Evolutionary conservation across 495 filamentous ascomycete species (phyloP).

Genomic region (Penicillium waksmanii): DNA sequence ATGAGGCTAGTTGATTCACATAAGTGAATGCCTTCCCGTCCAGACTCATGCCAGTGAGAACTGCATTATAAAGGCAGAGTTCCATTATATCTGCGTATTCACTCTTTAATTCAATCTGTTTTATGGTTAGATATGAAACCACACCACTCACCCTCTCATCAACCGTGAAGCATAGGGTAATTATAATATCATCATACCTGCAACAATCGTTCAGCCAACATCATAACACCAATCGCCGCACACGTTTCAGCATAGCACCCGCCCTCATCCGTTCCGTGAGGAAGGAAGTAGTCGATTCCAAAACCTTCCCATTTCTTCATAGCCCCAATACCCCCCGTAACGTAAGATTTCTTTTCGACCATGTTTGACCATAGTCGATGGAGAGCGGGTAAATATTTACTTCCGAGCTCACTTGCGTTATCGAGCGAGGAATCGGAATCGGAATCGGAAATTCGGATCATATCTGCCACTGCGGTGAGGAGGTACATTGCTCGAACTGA

Average conservation of each 20-base stretch:
- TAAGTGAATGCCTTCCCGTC: constrained; percentile 55
- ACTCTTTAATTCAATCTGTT: constrained; percentile 50
- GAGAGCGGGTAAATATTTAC: constrained; percentile 34
- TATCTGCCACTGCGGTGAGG: constrained; percentile 44
- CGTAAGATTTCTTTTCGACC: constrained; percentile 61
- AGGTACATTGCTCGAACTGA: constrained; percentile 64
- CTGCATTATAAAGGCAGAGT: constrained; percentile 61
- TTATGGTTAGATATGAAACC: constrained; percentile 5
- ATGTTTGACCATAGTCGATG: constrained; percentile 59
- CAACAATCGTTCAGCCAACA: constrained; percentile 58
- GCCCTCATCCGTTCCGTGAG: constrained; percentile 58
- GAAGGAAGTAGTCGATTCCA: constrained; percentile 61
- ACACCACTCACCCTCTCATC: background rate
- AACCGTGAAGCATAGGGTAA: background rate
- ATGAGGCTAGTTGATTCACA: constrained; percentile 59
- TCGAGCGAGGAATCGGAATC: constrained; percentile 23
- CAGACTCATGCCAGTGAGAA: constrained; percentile 54
- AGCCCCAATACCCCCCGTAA: constrained; percentile 63
- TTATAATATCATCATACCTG: constrained; percentile 32
- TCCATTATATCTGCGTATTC: constrained; percentile 63
- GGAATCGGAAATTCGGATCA: constrained; percentile 27
- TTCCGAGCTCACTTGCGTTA: constrained; percentile 18
- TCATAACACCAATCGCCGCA: constrained; percentile 62
- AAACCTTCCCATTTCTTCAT: constrained; percentile 66
- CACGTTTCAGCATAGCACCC: constrained; percentile 68